Conservation (phyloP, 1,284 basidiomycete species). For the Testicularia cyperi region DNA sequence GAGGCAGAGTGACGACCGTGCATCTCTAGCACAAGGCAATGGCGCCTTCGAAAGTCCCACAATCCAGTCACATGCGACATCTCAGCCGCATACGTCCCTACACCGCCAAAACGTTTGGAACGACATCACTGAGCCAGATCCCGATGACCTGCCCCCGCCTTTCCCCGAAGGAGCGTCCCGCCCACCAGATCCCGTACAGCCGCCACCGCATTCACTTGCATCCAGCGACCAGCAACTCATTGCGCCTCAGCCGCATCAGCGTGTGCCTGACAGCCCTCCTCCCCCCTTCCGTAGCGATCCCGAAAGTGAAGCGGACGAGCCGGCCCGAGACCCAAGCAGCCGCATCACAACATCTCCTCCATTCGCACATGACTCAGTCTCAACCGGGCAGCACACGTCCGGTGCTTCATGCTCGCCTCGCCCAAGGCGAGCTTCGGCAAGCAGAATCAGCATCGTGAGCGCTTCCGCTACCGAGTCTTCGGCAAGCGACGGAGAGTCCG, state of each 20-base stretch:
- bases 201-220: constrained; percentile 20
- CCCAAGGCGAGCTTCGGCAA: no score
- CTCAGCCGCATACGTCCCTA: constrained; percentile 20
- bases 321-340: neutral
- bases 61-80: constrained; percentile 1
- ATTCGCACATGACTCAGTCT: neutral
- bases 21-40: no score
- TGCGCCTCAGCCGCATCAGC: constrained; percentile 21
- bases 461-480: constrained; percentile 1
- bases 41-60: constrained; percentile 14
- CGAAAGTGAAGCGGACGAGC: constrained; percentile 17
- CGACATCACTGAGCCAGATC: constrained; percentile 38
- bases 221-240: constrained; percentile 23
- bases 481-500: constrained; percentile 14
- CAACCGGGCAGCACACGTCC: no score
- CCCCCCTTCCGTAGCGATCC: constrained; percentile 44
- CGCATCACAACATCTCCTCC: neutral
- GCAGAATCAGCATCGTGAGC: constrained; percentile 4
- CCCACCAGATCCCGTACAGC: constrained; percentile 24
- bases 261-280: constrained; percentile 42
- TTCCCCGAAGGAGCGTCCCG: constrained; percentile 37
- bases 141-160: constrained; percentile 39
- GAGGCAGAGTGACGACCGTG: no score
- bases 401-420: no score
- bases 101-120: constrained; percentile 42